Evolutionary conservation across 2,329 filamentous ascomycete genomes (phyloP).

Genomic region (Thermothelomyces thermophilus): DNA sequence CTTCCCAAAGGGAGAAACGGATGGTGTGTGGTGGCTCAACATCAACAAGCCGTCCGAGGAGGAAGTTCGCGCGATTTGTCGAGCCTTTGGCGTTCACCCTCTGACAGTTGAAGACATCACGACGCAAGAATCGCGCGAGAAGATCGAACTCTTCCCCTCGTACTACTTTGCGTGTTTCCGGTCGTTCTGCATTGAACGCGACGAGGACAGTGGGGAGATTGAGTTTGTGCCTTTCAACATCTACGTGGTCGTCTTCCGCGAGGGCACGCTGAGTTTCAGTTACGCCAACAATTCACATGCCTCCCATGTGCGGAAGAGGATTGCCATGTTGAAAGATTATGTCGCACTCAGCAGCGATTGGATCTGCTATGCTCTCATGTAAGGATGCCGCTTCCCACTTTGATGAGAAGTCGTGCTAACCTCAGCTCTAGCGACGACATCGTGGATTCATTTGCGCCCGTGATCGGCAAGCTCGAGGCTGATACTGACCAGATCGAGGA

Average conservation of each 20-base stretch:
- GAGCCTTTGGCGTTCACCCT: slow-evolving; percentile 91
- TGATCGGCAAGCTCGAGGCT: slow-evolving; percentile 77
- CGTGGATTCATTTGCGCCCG: slow-evolving; percentile 88
- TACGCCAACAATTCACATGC: slow-evolving; percentile 85
- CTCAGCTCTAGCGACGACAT: slow-evolving; percentile 71
- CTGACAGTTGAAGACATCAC: slow-evolving; percentile 94
- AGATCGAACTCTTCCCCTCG: slow-evolving; percentile 93
- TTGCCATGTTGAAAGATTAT: slow-evolving; percentile 88
- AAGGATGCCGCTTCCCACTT: slow-evolving; percentile 32
- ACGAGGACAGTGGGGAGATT: slow-evolving; percentile 69
- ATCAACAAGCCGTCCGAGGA: slow-evolving; percentile 84
- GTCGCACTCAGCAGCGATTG: slow-evolving; percentile 92
- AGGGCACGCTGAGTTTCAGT: slow-evolving; percentile 91
- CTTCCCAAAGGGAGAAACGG: slow-evolving; percentile 52
- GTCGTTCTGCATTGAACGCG: slow-evolving; percentile 68
- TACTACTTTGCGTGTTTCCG: slow-evolving; percentile 99
- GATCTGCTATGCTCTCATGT: slow-evolving; percentile 98
- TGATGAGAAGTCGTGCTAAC: slow-evolving; percentile 23
- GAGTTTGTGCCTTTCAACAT: slow-evolving; percentile 94
- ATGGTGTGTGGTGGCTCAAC: slow-evolving; percentile 98
- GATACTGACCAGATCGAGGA: slow-evolving; percentile 94
- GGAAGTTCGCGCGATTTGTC: slow-evolving; percentile 81
- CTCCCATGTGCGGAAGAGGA: slow-evolving; percentile 81
- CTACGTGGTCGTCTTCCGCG: slow-evolving; percentile 93
- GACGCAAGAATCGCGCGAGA: slow-evolving; percentile 92